Evolutionary conservation across 192 early-diverging fungal genomes (phyloP).

Genomic region (Pilobolus umbonatus): DNA sequence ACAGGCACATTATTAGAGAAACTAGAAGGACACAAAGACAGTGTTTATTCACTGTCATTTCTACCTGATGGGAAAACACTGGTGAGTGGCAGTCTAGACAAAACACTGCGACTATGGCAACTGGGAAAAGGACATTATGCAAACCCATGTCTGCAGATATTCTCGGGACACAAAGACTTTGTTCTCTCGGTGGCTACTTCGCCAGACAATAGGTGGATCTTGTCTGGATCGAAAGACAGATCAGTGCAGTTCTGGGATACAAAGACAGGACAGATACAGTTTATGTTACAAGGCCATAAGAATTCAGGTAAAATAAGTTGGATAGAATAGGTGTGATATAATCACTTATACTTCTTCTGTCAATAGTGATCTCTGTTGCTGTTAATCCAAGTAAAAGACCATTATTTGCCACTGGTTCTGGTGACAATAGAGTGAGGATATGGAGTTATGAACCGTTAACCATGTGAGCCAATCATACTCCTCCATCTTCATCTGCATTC

Average conservation of each 20-base stretch:
- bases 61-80: constrained; percentile 88
- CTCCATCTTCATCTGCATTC: neutral
- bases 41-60: constrained; percentile 94
- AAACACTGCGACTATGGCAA: constrained; percentile 91
- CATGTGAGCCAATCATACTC: no score
- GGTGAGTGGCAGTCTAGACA: constrained; percentile 89
- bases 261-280: constrained; percentile 61
- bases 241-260: constrained; percentile 94
- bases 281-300: constrained; percentile 93
- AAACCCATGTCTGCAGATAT: constrained; percentile 41
- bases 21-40: constrained; percentile 92
- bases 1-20: constrained; percentile 80
- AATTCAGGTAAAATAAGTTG: constrained; percentile 70
- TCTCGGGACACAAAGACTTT: constrained; percentile 82
- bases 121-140: constrained; percentile 41
- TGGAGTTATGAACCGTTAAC: constrained; percentile 70
- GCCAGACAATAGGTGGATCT: constrained; percentile 83
- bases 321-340: neutral
- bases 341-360: neutral
- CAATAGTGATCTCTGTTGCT: constrained; percentile 85
- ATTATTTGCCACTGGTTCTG: constrained; percentile 94
- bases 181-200: constrained; percentile 91
- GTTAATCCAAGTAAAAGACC: constrained; percentile 68
- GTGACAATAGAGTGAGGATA: constrained; percentile 87
- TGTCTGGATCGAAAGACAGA: constrained; percentile 90